Evolutionary conservation across 495 filamentous ascomycete species (phyloP).

Genomic region (Neurospora sp.): DNA sequence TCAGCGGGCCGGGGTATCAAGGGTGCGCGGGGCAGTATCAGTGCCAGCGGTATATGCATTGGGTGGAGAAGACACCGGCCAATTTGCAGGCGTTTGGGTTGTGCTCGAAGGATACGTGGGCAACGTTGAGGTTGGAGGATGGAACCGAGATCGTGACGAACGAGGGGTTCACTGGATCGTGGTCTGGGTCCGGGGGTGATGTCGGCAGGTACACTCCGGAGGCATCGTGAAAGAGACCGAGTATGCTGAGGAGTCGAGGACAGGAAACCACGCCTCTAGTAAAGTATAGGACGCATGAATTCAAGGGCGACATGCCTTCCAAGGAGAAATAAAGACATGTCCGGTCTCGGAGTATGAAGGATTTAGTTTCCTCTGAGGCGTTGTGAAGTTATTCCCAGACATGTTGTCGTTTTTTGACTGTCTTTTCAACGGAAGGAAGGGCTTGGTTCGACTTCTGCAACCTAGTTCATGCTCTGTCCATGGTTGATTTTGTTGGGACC

Average conservation of each 20-base stretch:
- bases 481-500: no score
- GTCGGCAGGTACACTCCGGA: slow-evolving; percentile 32
- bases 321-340: no score
- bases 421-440: no score
- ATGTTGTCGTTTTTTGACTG: no score
- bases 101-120: slow-evolving; percentile 24
- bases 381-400: no score
- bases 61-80: slow-evolving; percentile 20
- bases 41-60: slow-evolving; percentile 32
- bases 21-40: slow-evolving; percentile 17
- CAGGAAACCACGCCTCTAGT: not conserved
- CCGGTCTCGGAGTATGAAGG: no score
- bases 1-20: slow-evolving; percentile 37
- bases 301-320: no score
- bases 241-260: not conserved
- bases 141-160: slow-evolving; percentile 23
- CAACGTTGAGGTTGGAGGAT: slow-evolving; percentile 18
- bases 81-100: slow-evolving; percentile 31
- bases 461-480: no score
- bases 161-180: slow-evolving; percentile 40
- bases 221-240: not conserved
- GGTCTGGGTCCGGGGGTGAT: slow-evolving; percentile 38
- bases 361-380: no score
- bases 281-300: not conserved
- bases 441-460: no score